These are phyloP conservation scores for Alopecurus myosuroides DNA, from an alignment of 176 grass and related monocot genomes.

Conservation along the genomic window DNA sequence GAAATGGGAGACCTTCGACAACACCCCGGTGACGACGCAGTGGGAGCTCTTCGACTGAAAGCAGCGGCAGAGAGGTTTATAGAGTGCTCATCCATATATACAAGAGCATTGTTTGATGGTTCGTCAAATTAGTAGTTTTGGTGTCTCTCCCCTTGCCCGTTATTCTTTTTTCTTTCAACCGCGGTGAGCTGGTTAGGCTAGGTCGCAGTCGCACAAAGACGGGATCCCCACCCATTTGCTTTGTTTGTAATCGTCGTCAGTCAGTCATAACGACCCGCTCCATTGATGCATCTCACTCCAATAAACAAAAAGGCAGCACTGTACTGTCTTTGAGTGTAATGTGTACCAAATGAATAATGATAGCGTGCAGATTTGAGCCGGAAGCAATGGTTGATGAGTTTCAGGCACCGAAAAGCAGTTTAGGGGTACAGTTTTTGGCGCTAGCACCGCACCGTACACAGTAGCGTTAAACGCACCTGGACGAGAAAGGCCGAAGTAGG, in stretches of 20 bases:
- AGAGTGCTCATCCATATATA: background rate
- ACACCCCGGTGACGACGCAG: conserved; percentile 34
- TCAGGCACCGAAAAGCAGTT: background rate
- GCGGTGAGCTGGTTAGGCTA: conserved; percentile 31
- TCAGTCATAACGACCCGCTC: background rate
- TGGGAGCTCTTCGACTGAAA: conserved; percentile 97
- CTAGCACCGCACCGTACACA: background rate
- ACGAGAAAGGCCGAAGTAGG: background rate
- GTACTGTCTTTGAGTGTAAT: background rate
- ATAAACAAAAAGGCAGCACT: conserved; percentile 25
- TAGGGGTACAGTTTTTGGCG: background rate
- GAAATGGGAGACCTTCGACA: conserved; percentile 92
- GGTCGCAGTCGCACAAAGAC: background rate
- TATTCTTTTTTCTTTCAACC: conserved; percentile 31
- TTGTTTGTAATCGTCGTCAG: conserved; percentile 34
- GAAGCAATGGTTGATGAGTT: background rate
- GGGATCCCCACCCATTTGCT: background rate
- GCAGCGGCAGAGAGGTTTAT: background rate
- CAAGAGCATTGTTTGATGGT: background rate
- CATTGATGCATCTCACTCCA: conserved; percentile 31
- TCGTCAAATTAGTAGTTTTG: conserved; percentile 26
- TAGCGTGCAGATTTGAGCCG: background rate
- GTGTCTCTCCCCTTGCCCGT: background rate
- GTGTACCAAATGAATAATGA: background rate
- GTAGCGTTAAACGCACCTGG: background rate